A percentile compares a stretch with the other conserved stretches of the same genome.
Evolutionary conservation across 352 stramenopile species (phyloP).

Genomic region (Pythium biforme): DNA sequence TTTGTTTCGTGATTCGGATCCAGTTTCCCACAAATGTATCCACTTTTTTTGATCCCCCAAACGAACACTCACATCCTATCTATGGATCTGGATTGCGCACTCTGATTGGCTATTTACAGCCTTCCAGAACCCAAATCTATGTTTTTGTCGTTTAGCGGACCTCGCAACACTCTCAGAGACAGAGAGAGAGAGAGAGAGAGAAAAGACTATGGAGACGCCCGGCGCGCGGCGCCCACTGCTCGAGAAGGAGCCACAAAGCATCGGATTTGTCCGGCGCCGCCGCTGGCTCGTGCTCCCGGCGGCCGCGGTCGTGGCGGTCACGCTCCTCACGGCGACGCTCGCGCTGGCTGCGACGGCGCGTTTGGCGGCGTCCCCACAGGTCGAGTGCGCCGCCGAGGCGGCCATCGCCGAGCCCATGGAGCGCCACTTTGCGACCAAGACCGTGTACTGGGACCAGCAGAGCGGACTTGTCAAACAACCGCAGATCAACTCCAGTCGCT

Average conservation of each 20-base stretch:
- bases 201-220: neutral
- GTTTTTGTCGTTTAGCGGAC: neutral
- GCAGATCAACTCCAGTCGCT: neutral
- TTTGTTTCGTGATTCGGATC: no score
- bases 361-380: no score
- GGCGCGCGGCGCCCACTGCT: conserved; percentile 6
- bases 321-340: neutral
- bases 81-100: neutral
- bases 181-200: no score
- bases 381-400: neutral
- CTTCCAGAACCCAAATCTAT: neutral
- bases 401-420: conserved; percentile 8
- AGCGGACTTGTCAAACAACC: no score
- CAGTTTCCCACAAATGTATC: conserved; percentile 11
- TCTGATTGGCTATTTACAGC: conserved; percentile 8
- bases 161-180: no score
- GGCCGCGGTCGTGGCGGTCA: neutral
- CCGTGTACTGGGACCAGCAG: conserved; percentile 35
- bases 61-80: conserved; percentile 1
- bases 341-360: neutral
- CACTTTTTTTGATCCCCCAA: conserved; percentile 8
- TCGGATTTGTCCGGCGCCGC: neutral
- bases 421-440: conserved; percentile 39
- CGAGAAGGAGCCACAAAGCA: neutral
- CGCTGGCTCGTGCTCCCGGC: neutral